Percentiles rank a stretch among this genome's conserved stretches.
These are phyloP conservation scores for Sphagnum contortum DNA, from an alignment of 225 moss, liverwort and hornwort species.

Conservation along the genomic window DNA sequence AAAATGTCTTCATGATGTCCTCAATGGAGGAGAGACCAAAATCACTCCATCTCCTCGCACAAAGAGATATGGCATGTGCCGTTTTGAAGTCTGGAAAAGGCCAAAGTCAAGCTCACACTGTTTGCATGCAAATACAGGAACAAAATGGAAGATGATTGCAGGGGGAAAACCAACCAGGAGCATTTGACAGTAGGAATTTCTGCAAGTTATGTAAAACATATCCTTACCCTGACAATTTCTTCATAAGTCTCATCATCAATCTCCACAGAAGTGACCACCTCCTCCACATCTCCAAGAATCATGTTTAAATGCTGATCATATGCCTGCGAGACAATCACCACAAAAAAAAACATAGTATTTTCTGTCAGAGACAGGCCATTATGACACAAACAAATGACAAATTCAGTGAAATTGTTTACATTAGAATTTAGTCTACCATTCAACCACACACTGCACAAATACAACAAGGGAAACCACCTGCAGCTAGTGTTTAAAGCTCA, in stretches of 20 bases:
- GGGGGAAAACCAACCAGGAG: background rate
- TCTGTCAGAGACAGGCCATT: too few relatives aligned
- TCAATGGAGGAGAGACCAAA: conserved; percentile 90
- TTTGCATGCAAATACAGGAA: background rate
- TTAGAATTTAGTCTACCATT: too few relatives aligned
- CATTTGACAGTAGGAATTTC: background rate
- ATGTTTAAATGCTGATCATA: conserved; percentile 99
- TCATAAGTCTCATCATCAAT: conserved; percentile 99
- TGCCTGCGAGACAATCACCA: conserved; percentile 38
- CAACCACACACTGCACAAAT: too few relatives aligned
- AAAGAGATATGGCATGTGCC: conserved; percentile 92
- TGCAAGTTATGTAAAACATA: background rate
- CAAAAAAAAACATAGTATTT: background rate
- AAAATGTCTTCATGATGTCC: conserved; percentile 49
- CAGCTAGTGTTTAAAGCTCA: too few relatives aligned
- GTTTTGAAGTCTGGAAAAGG: conserved; percentile 65
- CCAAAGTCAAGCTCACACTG: background rate
- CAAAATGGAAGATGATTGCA: background rate
- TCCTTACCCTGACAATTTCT: conserved; percentile 92
- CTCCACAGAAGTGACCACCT: conserved; percentile 92
- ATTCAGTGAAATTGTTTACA: too few relatives aligned
- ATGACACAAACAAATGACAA: too few relatives aligned
- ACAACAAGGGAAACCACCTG: too few relatives aligned
- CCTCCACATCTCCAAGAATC: conserved; percentile 98
- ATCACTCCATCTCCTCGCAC: conserved; percentile 99